Evolutionary conservation across 805 yeast genomes (phyloP).

Genomic region (Kodamaea hsintzibuensis): DNA sequence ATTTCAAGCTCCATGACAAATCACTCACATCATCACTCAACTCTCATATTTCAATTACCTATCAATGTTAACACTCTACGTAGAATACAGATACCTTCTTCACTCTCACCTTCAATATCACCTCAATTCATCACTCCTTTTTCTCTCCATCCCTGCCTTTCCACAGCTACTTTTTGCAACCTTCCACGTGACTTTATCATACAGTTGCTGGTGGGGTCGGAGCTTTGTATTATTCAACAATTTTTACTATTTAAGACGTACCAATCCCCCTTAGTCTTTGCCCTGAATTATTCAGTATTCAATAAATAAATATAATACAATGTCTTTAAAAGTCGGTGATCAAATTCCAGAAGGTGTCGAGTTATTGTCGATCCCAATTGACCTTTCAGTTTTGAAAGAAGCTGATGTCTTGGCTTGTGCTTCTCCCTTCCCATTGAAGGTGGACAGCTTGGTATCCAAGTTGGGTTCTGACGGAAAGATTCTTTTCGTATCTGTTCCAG

Average conservation of each 20-base stretch:
- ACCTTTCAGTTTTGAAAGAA: conserved; percentile 22
- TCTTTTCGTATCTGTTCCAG: conserved; percentile 42
- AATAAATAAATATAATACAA: background rate
- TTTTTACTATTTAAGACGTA: background rate
- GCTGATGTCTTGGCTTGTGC: conserved; percentile 37
- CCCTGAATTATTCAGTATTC: background rate
- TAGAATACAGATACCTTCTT: too few relatives aligned
- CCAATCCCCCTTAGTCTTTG: background rate
- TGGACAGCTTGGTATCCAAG: conserved; percentile 33
- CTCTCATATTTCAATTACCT: too few relatives aligned
- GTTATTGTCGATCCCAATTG: conserved; percentile 41
- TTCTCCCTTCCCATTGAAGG: conserved; percentile 32
- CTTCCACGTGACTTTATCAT: background rate
- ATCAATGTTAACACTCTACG: too few relatives aligned
- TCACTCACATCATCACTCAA: too few relatives aligned
- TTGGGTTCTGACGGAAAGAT: conserved; percentile 20
- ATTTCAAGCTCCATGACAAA: too few relatives aligned
- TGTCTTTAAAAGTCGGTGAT: conserved; percentile 27
- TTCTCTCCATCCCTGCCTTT: too few relatives aligned
- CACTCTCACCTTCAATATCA: too few relatives aligned
- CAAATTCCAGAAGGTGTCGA: conserved; percentile 35
- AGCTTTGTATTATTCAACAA: background rate
- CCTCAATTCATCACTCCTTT: too few relatives aligned
- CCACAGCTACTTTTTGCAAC: background rate
- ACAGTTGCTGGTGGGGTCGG: background rate